Conservation (phyloP, 1,139 yeast species). For the Blastobotrys capitulatus region DNA sequence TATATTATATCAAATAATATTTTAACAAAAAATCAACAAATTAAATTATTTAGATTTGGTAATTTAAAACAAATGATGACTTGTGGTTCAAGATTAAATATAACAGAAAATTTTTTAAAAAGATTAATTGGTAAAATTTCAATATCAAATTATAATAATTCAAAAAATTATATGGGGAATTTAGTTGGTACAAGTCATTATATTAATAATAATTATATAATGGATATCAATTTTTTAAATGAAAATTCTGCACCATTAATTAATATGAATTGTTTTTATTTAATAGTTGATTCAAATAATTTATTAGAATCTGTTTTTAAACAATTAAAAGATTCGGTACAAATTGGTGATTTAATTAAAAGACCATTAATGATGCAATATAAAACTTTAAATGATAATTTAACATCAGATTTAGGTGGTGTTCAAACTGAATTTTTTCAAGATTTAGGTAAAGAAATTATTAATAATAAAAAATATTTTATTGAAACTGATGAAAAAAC, state of each 20-base stretch:
- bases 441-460: constrained; percentile 20
- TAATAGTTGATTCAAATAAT: constrained; percentile 18
- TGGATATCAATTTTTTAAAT: not conserved
- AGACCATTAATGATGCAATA: constrained; percentile 26
- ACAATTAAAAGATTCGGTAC: constrained; percentile 13
- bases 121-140: not conserved
- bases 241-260: constrained; percentile 7
- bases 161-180: constrained; percentile 4
- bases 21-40: not conserved
- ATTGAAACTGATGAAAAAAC: constrained; percentile 18
- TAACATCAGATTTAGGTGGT: constrained; percentile 30
- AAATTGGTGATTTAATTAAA: constrained; percentile 17
- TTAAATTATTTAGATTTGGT: not conserved
- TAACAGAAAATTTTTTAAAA: not conserved
- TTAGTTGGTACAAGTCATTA: constrained; percentile 9
- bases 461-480: constrained; percentile 17
- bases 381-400: constrained; percentile 17
- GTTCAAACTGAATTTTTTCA: constrained; percentile 30
- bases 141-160: not conserved
- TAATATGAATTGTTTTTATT: constrained; percentile 12
- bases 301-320: constrained; percentile 17
- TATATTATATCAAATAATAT: not conserved
- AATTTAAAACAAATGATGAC: constrained; percentile 4
- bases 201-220: not conserved
- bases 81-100: not conserved